Evolutionary conservation across 2,329 filamentous ascomycete genomes (phyloP), one percentile per base, ranked within the genome.

Genomic region (Epichloe scottii): DNA sequence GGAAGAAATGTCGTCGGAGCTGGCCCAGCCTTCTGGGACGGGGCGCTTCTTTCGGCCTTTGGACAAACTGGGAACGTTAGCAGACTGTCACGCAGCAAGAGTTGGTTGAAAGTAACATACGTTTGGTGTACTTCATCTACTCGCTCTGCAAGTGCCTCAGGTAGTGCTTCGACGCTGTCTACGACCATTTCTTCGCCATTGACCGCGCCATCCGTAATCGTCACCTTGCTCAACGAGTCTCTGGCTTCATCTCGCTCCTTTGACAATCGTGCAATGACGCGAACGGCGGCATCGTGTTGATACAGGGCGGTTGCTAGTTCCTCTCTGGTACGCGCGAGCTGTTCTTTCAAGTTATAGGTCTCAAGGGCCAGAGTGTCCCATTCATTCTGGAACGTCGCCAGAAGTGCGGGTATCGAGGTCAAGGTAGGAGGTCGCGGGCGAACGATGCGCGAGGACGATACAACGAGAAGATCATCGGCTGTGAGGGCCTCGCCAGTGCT

Each of bases 371-470:
- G 73, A 8, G 90, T 85, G 66, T 98, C 93, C 93, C 93, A 98
- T 75, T 98, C 93, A 67, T 95, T 95, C 68, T 98, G 93, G 68
- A 98, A 97, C 39, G 90, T 86, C 47, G 88, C 86, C 51, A 98
- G 85, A 51, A 98, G 80, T 17, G 93, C 89, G 21, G 93, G 93
- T 63, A 98, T 95, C 38, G 93, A 98, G 50, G 93, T 97, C 61
- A 97, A 82, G 35, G 89, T 90, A 34, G 93, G 91, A 53, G 93
- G 90, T 62, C 93, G 82, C 48, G 93, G 91, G 60, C 87, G 86
- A 55, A 96, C 88, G 59, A 89, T 79, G 70, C 85, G 84, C 59
- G 86, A 78, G 53, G 87, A 82, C 72, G 93, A 89, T 67, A 98
- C 78, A 57, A 89, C 84, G 62, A 98, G 77, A 54, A 98, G 80